Evolutionary conservation across 306 rosid genomes (phyloP).

Genomic region (Corylus americana): DNA sequence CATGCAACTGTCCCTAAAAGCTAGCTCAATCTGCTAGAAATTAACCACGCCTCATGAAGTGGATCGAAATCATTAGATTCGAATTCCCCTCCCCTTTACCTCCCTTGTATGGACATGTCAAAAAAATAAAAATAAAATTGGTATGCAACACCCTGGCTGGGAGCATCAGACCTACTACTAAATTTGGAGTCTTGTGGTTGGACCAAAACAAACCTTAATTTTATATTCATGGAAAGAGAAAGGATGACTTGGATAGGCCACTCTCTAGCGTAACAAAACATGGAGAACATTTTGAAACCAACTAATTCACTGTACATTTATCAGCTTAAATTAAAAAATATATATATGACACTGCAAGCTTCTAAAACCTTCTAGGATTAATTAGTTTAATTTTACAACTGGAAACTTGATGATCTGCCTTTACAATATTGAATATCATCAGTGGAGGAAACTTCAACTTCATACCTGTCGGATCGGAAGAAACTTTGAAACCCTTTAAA

Average conservation of each 20-base stretch:
- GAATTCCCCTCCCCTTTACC: too few species aligned
- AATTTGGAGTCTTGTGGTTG: slow-evolving; percentile 1
- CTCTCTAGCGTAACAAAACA: not conserved
- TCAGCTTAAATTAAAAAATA: slow-evolving; percentile 29
- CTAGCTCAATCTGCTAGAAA: too few species aligned
- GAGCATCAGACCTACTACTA: slow-evolving; percentile 16
- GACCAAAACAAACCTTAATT: not conserved
- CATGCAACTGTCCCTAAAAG: too few species aligned
- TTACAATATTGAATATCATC: slow-evolving; percentile 31
- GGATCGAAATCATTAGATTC: too few species aligned
- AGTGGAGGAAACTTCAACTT: slow-evolving; percentile 47
- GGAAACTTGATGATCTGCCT: slow-evolving; percentile 44
- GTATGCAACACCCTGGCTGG: not conserved
- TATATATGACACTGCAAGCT: slow-evolving; percentile 9
- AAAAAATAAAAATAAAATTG: not conserved
- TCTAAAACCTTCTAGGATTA: not conserved
- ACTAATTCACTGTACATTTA: slow-evolving; percentile 39
- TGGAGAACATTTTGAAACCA: slow-evolving; percentile 11
- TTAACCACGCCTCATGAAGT: too few species aligned
- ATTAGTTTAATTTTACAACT: slow-evolving; percentile 21
- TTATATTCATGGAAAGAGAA: not conserved
- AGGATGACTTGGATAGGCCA: not conserved
- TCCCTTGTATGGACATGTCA: too few species aligned
- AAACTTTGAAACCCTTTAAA: slow-evolving; percentile 33
- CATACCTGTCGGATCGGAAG: slow-evolving; percentile 60